phyloP scores from a whole-genome alignment of 2,329 filamentous ascomycete species.

The Exophiala viscosa region DNA sequence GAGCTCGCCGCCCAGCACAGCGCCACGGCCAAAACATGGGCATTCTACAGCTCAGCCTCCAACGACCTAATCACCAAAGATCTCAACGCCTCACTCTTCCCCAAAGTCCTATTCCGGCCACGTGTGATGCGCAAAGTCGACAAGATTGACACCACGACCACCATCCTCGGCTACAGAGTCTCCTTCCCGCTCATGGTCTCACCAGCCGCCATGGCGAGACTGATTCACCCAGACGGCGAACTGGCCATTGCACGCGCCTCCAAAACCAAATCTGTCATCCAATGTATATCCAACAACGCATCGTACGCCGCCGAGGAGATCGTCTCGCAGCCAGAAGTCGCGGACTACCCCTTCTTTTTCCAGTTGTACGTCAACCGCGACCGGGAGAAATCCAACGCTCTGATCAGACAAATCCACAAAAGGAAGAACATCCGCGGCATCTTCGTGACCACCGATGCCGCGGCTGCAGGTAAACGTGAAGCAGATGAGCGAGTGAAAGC shows the following conservation, averaged over 20 bases:
- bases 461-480: conserved; percentile 52
- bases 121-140: conserved; percentile 57
- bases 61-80: conserved; percentile 58
- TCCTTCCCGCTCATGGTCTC: conserved; percentile 60
- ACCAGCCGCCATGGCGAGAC: conserved; percentile 61
- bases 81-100: conserved; percentile 54
- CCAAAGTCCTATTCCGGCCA: conserved; percentile 57
- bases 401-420: conserved; percentile 39
- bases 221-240: conserved; percentile 65
- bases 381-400: conserved; percentile 46
- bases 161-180: conserved; percentile 53
- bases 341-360: conserved; percentile 48
- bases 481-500: conserved; percentile 55
- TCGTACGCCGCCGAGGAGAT: conserved; percentile 58
- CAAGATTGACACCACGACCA: conserved; percentile 48
- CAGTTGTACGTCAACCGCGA: conserved; percentile 56
- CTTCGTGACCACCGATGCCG: conserved; percentile 30
- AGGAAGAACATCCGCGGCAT: conserved; percentile 26
- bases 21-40: conserved; percentile 63
- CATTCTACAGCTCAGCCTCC: conserved; percentile 64
- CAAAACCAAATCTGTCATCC: conserved; percentile 51
- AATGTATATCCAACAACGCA: conserved; percentile 60
- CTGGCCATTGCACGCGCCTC: conserved; percentile 54
- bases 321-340: conserved; percentile 36
- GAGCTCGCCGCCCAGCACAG: conserved; percentile 53